phyloP scores from a whole-genome alignment of 257 asterid genomes.

The Nyctanthes arbortristis region DNA sequence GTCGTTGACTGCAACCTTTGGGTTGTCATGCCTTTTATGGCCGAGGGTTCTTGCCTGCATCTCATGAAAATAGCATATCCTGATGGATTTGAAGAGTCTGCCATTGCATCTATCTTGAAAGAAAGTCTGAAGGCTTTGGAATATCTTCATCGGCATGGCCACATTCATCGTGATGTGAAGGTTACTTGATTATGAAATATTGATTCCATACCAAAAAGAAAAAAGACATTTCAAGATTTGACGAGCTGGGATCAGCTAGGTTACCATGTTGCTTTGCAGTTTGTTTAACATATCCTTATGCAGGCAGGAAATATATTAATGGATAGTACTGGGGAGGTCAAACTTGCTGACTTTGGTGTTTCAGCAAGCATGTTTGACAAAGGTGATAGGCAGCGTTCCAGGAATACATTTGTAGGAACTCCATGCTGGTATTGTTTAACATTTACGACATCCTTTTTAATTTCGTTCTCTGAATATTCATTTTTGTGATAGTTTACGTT shows the following conservation, averaged over 20 bases:
- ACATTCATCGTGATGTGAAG: constrained; percentile 98
- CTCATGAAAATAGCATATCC: constrained; percentile 96
- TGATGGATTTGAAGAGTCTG: constrained; percentile 95
- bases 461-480: neutral
- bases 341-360: constrained; percentile 99
- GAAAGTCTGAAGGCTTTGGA: constrained; percentile 97
- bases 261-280: constrained; percentile 13
- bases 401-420: constrained; percentile 99
- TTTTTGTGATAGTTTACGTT: neutral
- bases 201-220: neutral
- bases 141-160: constrained; percentile 93
- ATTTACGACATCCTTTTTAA: constrained; percentile 12
- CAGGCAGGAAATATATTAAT: constrained; percentile 98
- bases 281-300: constrained; percentile 24
- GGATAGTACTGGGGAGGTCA: constrained; percentile 82
- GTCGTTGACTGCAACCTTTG: constrained; percentile 94
- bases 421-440: constrained; percentile 83
- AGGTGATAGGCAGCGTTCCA: constrained; percentile 95
- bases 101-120: constrained; percentile 83
- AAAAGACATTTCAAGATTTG: constrained; percentile 16
- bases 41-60: constrained; percentile 97
- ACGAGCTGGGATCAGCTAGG: constrained; percentile 12
- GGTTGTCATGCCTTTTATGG: constrained; percentile 99
- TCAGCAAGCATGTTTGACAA: constrained; percentile 96
- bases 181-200: constrained; percentile 37